Conservation (phyloP, 2,329 filamentous ascomycete species). For the Setomelanomma holmii region DNA sequence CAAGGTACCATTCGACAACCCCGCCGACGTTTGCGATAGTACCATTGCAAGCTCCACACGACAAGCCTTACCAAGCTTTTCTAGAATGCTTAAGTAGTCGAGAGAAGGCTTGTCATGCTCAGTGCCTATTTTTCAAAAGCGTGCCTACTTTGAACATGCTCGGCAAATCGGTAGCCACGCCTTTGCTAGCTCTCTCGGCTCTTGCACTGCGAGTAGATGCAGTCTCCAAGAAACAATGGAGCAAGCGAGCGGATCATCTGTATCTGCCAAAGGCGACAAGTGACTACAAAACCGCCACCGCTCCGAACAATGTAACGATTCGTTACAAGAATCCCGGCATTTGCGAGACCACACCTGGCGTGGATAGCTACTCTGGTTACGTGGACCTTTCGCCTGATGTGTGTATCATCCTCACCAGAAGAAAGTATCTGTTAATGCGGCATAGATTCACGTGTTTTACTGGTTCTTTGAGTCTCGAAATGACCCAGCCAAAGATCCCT, state of each 20-base stretch:
- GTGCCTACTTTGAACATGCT: constrained; percentile 11
- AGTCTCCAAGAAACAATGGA: constrained; percentile 28
- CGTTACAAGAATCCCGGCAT: constrained; percentile 62
- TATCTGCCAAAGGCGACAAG: constrained; percentile 49
- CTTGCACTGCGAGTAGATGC: constrained; percentile 20
- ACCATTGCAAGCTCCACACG: constrained; percentile 5
- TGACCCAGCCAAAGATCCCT: constrained; percentile 54
- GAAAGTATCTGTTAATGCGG: background rate
- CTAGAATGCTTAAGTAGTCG: background rate
- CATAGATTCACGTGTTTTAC: constrained; percentile 49
- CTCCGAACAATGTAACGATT: constrained; percentile 55
- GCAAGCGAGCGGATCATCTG: constrained; percentile 23
- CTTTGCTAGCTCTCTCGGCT: constrained; percentile 17
- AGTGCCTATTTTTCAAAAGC: background rate
- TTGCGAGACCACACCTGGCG: constrained; percentile 61
- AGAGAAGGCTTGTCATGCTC: background rate
- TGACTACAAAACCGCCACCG: constrained; percentile 54
- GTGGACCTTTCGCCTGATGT: constrained; percentile 46
- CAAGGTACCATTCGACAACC: constrained; percentile 3
- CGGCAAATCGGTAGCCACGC: constrained; percentile 13
- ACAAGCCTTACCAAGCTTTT: constrained; percentile 21
- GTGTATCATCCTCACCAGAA: background rate
- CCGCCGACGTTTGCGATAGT: constrained; percentile 16
- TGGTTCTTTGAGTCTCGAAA: constrained; percentile 62
- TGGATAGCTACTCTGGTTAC: constrained; percentile 56